Conservation (phyloP, 192 early-diverging fungal genomes). For the Piromyces sp. region DNA sequence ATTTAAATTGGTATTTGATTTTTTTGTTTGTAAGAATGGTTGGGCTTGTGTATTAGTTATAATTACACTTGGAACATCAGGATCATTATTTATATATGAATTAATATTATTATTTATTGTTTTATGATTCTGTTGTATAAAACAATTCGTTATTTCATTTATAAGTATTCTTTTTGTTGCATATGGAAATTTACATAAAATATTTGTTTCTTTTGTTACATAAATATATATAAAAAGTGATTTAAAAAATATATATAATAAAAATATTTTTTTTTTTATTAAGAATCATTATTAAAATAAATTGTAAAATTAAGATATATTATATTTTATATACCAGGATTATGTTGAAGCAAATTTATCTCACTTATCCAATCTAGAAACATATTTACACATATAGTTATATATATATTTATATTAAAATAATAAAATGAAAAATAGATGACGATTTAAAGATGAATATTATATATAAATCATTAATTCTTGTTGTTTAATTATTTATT, state of each 20-base stretch:
- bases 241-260: not conserved
- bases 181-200: slow-evolving; percentile 49
- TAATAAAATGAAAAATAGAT: no score
- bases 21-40: not conserved
- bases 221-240: no score
- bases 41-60: not conserved
- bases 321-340: slow-evolving; percentile 43
- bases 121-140: slow-evolving; percentile 11
- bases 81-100: not conserved
- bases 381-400: slow-evolving; percentile 39
- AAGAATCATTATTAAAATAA: not conserved
- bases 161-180: slow-evolving; percentile 42
- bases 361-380: slow-evolving; percentile 58
- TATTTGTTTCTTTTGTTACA: slow-evolving; percentile 47
- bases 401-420: no score
- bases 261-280: no score
- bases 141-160: slow-evolving; percentile 40
- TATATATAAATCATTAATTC: no score
- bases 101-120: slow-evolving; percentile 17
- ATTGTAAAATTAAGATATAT: no score
- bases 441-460: no score
- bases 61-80: not conserved
- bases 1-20: not conserved
- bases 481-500: no score
- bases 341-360: slow-evolving; percentile 47